Evolutionary conservation across 2,329 filamentous ascomycete species (phyloP).

Genomic region (Dactylellina cionopaga): DNA sequence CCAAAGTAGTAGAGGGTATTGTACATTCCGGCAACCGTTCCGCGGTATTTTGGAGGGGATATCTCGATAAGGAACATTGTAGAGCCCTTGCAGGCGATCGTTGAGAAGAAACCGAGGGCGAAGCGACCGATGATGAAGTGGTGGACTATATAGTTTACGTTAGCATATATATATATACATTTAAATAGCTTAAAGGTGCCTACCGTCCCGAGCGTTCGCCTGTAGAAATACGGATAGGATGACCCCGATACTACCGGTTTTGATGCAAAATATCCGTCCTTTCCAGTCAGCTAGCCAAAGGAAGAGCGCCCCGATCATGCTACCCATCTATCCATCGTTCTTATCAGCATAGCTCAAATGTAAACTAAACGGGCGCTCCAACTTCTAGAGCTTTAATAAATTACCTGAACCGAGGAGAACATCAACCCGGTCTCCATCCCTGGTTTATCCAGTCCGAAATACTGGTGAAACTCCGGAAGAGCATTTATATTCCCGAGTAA

Average conservation of each 20-base stretch:
- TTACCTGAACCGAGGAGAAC: constrained; percentile 57
- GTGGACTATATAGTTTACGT: constrained; percentile 47
- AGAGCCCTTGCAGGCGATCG: constrained; percentile 69
- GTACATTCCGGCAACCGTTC: constrained; percentile 69
- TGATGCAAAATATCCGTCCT: constrained; percentile 68
- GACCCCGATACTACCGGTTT: constrained; percentile 67
- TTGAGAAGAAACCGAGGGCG: constrained; percentile 69
- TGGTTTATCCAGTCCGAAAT: constrained; percentile 64
- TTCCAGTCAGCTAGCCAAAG: constrained; percentile 66
- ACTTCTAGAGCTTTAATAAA: background rate
- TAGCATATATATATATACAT: background rate
- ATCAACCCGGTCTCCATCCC: constrained; percentile 65
- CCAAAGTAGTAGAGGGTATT: constrained; percentile 65
- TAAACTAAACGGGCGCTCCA: too few species aligned
- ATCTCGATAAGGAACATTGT: constrained; percentile 74
- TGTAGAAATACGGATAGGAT: constrained; percentile 66
- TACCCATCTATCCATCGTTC: constrained; percentile 63
- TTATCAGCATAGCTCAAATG: too few species aligned
- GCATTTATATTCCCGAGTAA: constrained; percentile 68
- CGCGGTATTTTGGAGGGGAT: constrained; percentile 71
- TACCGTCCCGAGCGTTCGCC: constrained; percentile 58
- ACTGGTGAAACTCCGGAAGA: constrained; percentile 65
- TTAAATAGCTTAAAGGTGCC: background rate
- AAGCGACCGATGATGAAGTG: constrained; percentile 69
- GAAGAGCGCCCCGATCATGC: constrained; percentile 67